A percentile compares a stretch with the other conserved stretches of the same genome.
These are phyloP conservation scores for Pestalotiopsis sp. DNA, from an alignment of 2,329 filamentous ascomycete species.

Conservation along the genomic window DNA sequence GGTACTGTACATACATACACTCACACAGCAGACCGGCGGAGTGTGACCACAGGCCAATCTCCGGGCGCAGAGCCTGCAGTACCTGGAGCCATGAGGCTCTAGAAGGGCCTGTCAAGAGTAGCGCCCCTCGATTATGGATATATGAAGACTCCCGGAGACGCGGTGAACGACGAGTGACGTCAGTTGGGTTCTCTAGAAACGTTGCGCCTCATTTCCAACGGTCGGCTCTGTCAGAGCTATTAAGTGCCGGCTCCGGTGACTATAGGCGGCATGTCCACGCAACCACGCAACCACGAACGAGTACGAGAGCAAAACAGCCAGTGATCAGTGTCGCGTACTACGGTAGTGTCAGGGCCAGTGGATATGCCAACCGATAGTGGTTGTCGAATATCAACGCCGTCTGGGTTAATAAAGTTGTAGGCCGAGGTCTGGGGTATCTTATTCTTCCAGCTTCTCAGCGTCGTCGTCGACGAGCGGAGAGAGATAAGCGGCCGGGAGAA, in stretches of 20 bases:
- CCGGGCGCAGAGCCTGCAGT: not conserved
- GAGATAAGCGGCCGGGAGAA: not conserved
- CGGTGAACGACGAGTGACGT: not conserved
- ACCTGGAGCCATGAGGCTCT: not conserved
- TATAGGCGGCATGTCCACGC: not conserved
- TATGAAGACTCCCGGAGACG: not conserved
- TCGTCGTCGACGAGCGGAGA: not conserved
- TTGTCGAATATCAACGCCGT: too few relatives aligned
- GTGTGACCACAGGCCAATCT: not conserved
- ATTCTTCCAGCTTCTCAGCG: too few relatives aligned
- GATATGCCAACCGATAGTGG: too few relatives aligned
- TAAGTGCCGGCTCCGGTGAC: not conserved
- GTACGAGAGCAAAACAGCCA: not conserved
- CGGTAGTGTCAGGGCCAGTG: not conserved
- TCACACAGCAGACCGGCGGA: too few relatives aligned
- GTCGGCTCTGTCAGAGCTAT: not conserved
- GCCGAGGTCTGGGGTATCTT: too few relatives aligned
- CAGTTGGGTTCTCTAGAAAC: not conserved
- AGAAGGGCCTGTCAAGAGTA: not conserved
- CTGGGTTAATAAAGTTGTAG: too few relatives aligned
- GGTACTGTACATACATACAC: too few relatives aligned
- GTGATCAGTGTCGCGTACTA: not conserved
- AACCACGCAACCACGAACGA: too few relatives aligned
- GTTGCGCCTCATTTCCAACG: not conserved
- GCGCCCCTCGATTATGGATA: not conserved